Percentiles rank a stretch among this genome's conserved stretches.
Evolutionary conservation across 192 early-diverging fungal species (phyloP).

Genomic region (Obelidium mucronatum): DNA sequence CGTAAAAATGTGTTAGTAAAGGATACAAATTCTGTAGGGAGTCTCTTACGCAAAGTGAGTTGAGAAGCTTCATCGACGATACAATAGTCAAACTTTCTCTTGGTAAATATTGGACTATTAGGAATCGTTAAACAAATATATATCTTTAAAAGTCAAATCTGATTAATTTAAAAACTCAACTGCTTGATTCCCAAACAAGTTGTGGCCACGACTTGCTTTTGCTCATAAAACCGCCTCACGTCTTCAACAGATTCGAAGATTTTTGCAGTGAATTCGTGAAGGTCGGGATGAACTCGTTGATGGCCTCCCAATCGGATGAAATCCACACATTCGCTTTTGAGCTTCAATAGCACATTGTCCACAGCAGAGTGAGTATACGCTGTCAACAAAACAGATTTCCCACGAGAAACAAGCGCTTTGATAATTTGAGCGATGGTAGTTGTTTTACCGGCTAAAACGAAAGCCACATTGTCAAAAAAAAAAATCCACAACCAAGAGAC

Average conservation of each 20-base stretch:
- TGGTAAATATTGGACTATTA: conserved; percentile 71
- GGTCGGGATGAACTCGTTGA: conserved; percentile 54
- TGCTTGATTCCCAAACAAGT: conserved; percentile 90
- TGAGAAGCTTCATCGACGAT: conserved; percentile 98
- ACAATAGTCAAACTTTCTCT: conserved; percentile 90
- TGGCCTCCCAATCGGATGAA: conserved; percentile 76
- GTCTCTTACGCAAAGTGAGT: conserved; percentile 72
- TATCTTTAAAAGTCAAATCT: too few species aligned
- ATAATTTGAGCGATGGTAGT: conserved; percentile 87
- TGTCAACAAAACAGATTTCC: conserved; percentile 83
- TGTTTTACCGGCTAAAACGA: conserved; percentile 80
- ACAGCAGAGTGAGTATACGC: conserved; percentile 94
- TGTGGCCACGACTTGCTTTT: conserved; percentile 78
- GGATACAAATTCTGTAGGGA: background rate
- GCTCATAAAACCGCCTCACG: conserved; percentile 66
- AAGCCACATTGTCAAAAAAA: background rate
- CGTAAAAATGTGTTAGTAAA: background rate
- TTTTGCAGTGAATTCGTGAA: conserved; percentile 44
- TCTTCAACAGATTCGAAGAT: conserved; percentile 64
- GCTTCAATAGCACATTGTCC: conserved; percentile 90
- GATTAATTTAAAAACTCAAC: conserved; percentile 54
- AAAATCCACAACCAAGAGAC: background rate
- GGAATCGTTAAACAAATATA: conserved; percentile 13
- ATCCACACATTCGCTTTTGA: conserved; percentile 68
- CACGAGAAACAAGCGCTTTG: conserved; percentile 63